phyloP scores from a whole-genome alignment of 805 yeast species.

The Helenozyma rhizophorensis region DNA sequence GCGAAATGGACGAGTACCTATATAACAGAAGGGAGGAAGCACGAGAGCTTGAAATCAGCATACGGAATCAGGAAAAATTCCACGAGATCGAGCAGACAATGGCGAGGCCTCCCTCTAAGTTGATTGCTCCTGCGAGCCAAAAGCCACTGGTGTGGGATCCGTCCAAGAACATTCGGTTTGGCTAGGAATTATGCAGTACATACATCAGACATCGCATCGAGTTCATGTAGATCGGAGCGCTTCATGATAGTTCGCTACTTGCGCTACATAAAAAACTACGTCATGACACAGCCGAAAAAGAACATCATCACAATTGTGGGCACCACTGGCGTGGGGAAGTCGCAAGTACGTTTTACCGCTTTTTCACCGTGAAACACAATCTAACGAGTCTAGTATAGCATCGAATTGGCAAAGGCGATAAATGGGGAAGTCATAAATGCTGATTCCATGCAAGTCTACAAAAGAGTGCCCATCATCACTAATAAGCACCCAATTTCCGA shows the following conservation, averaged over 20 bases:
- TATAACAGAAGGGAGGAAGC: slow-evolving; percentile 49
- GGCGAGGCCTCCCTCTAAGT: slow-evolving; percentile 3
- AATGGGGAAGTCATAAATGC: slow-evolving; percentile 92
- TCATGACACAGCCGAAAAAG: slow-evolving; percentile 30
- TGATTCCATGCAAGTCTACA: slow-evolving; percentile 95
- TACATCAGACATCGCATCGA: not conserved
- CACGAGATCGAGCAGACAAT: slow-evolving; percentile 13
- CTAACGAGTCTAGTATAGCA: slow-evolving; percentile 45
- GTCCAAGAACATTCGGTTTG: slow-evolving; percentile 6
- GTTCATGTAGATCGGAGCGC: not conserved
- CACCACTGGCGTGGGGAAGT: slow-evolving; percentile 96
- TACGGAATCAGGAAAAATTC: slow-evolving; percentile 10
- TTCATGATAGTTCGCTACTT: slow-evolving; percentile 13
- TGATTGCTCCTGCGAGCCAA: slow-evolving; percentile 11
- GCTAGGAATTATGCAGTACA: not conserved
- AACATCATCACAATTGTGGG: slow-evolving; percentile 70
- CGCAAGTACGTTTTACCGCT: slow-evolving; percentile 46
- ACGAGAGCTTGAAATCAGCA: slow-evolving; percentile 39
- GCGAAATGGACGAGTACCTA: slow-evolving; percentile 51
- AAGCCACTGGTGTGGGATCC: slow-evolving; percentile 6
- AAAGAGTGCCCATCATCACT: slow-evolving; percentile 68
- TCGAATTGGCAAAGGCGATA: slow-evolving; percentile 70
- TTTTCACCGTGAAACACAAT: not conserved
- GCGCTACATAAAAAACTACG: slow-evolving; percentile 19
- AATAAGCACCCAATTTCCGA: slow-evolving; percentile 88